phyloP scores from a whole-genome alignment of 768 basidiomycete species.

The Scleroderma citrinum region DNA sequence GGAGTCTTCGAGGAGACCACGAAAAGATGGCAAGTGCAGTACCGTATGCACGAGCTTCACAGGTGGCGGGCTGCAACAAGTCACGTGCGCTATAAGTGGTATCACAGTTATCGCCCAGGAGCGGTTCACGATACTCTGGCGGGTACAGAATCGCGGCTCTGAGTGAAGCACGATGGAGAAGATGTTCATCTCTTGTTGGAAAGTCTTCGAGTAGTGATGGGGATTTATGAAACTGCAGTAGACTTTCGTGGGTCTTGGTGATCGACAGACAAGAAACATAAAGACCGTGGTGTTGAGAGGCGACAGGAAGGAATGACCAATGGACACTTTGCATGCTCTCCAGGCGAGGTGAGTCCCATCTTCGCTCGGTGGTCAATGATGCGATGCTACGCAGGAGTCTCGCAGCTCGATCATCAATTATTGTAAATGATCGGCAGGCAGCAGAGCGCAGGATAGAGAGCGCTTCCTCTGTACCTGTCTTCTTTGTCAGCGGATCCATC shows the following conservation, averaged over 20 bases:
- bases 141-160: slow-evolving; percentile 14
- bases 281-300: slow-evolving; percentile 30
- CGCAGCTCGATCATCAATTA: slow-evolving; percentile 23
- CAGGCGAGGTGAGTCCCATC: too few species aligned
- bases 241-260: slow-evolving; percentile 17
- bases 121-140: slow-evolving; percentile 3
- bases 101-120: not conserved
- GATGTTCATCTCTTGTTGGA: slow-evolving; percentile 1
- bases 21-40: not conserved
- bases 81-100: slow-evolving; percentile 1
- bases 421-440: slow-evolving; percentile 35
- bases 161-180: slow-evolving; percentile 14
- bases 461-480: slow-evolving; percentile 41
- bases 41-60: not conserved
- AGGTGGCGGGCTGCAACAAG: not conserved
- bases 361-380: slow-evolving; percentile 29
- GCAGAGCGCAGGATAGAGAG: slow-evolving; percentile 34
- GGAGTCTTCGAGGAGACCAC: not conserved
- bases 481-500: slow-evolving; percentile 38
- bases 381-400: slow-evolving; percentile 29
- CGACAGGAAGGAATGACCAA: slow-evolving; percentile 23
- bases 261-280: slow-evolving; percentile 21
- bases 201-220: slow-evolving; percentile 2
- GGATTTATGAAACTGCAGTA: slow-evolving; percentile 7
- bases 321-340: too few species aligned